Conservation (phyloP, 805 yeast genomes). For the Candida awuae region DNA sequence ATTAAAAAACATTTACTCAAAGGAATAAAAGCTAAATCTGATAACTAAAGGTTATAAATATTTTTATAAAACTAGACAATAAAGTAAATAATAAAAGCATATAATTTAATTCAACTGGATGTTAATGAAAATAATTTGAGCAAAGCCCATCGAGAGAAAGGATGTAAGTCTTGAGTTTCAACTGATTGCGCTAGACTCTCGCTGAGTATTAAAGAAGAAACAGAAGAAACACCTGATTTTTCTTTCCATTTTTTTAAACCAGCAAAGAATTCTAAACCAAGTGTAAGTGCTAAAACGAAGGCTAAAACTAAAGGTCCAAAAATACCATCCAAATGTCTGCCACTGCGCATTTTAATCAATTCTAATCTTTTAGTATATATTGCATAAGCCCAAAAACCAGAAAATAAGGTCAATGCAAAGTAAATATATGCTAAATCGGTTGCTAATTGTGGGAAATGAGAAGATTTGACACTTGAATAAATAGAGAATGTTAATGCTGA, state of each 20-base stretch:
- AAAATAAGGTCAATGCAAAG: constrained; percentile 72
- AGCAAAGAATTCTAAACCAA: constrained; percentile 63
- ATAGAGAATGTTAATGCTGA: constrained; percentile 77
- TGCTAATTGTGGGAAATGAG: constrained; percentile 60
- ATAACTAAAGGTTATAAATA: too few species aligned
- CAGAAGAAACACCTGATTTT: constrained; percentile 13
- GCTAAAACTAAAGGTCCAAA: constrained; percentile 83
- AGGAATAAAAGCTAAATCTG: too few species aligned
- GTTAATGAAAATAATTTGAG: constrained; percentile 21
- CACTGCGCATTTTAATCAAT: constrained; percentile 73
- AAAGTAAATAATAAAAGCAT: too few species aligned
- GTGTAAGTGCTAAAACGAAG: constrained; percentile 54
- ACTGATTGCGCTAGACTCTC: constrained; percentile 5
- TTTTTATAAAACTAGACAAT: too few species aligned
- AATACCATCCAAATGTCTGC: constrained; percentile 81
- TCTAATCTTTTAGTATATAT: constrained; percentile 64
- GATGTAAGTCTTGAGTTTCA: constrained; percentile 20
- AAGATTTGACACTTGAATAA: constrained; percentile 62
- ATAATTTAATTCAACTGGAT: too few species aligned
- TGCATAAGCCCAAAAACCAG: constrained; percentile 84
- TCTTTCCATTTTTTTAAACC: constrained; percentile 40
- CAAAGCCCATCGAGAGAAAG: constrained; percentile 20
- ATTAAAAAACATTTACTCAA: constrained; percentile 21
- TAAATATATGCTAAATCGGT: constrained; percentile 66
- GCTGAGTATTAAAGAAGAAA: constrained; percentile 6